Evolutionary conservation across 345 rosid genomes (phyloP), one percentile per base, ranked within the genome.

Genomic region (Brassica cretica): DNA sequence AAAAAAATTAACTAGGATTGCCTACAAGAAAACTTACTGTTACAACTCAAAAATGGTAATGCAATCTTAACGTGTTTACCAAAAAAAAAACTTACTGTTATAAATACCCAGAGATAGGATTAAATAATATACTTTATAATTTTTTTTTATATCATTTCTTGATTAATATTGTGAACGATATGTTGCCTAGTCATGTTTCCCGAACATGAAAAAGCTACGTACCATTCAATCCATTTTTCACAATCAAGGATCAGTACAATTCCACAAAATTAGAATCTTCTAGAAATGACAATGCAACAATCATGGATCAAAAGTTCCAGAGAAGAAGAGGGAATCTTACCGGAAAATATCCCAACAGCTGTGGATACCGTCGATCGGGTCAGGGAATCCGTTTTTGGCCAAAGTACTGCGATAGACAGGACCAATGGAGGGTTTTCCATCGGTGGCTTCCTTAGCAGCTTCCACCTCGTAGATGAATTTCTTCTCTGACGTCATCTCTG

Each of bases 341-440:
- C 98, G 89, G 79, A 95, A 95, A 85, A 93, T 79, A 68, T 93
- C 98, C 99, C 99, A 95, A 86, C 97, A 95, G 76, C 91, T 85
- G 3, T 93, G 87, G 87, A 93, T 51, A 15, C 96, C 98, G 1
- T 86, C 81, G 66, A 87, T 73, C 32, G 97, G 96, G 24, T 86
- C 64, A 12, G 97, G 97, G 65, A 89, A 91, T 15, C 99, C 97
- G 51, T 85, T 86, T 76, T 86, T 76, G 29, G 98, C 98, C 51
- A 89, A 89, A 18, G 55, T 6, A 79, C 96, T 95, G n/a, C 99
- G 97, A 77, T 90, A 95, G 1, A 82, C 91, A 14, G 98, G 92
- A 8, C 99, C 99, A 24, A 83, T 74, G 46, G 99, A 95, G 7
- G 98, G 98, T 80, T 41, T 81, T 5, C 92, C 93, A 33, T 85